These are phyloP conservation scores for Aureobasidium sp. DNA, from an alignment of 2,329 filamentous ascomycete genomes.

Conservation along the genomic window DNA sequence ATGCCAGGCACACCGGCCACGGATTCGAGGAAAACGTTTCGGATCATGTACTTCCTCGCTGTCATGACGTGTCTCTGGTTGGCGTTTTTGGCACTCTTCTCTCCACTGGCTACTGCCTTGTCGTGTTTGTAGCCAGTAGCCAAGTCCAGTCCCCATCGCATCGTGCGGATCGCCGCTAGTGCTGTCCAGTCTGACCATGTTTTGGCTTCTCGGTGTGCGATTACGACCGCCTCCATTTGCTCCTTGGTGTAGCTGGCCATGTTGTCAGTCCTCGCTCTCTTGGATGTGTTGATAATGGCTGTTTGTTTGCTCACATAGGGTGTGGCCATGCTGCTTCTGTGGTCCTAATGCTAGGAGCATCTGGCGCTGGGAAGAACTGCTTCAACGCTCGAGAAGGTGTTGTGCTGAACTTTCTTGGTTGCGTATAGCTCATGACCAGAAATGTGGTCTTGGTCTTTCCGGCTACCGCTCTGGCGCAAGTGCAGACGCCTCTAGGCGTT, in stretches of 20 bases:
- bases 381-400: slow-evolving; percentile 29
- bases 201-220: slow-evolving; percentile 68
- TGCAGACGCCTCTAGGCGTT: slow-evolving; percentile 1
- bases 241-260: slow-evolving; percentile 57
- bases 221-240: slow-evolving; percentile 65
- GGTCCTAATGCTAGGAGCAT: slow-evolving; percentile 36
- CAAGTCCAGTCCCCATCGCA: slow-evolving; percentile 73
- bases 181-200: slow-evolving; percentile 72
- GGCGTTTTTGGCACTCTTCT: slow-evolving; percentile 40
- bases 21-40: slow-evolving; percentile 89
- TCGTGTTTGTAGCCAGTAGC: slow-evolving; percentile 75
- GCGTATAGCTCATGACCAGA: slow-evolving; percentile 11
- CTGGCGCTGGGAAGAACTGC: slow-evolving; percentile 40
- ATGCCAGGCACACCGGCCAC: slow-evolving; percentile 94
- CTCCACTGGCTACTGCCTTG: slow-evolving; percentile 34
- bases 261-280: background rate
- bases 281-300: background rate
- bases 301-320: slow-evolving; percentile 30
- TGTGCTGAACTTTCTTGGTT: slow-evolving; percentile 34
- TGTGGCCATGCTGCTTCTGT: slow-evolving; percentile 43
- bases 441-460: background rate
- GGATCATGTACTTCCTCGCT: slow-evolving; percentile 79
- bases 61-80: slow-evolving; percentile 60
- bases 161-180: slow-evolving; percentile 64
- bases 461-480: background rate